Evolutionary conservation across 768 basidiomycete species (phyloP), one percentile per base, ranked within the genome.

Genomic region (Dentipellis sp.): DNA sequence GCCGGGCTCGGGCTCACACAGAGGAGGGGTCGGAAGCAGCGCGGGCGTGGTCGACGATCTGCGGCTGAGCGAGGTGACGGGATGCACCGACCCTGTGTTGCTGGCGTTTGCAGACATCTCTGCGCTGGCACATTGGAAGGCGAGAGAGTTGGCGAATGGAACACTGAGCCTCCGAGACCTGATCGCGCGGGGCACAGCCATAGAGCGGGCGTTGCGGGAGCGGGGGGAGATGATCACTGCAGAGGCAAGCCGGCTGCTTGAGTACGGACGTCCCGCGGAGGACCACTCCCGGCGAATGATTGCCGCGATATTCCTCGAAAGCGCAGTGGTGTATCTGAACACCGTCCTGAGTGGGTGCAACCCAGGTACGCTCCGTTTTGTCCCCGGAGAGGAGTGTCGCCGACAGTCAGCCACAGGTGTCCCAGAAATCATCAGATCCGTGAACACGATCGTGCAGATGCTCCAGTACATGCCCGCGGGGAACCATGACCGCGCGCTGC

Each of bases 11-110:
- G 48, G 29, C 21, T 50, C 48, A 35, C 48, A 50, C 22, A 35
- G 48, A 50, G 48, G 48, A 50, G 22, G 22, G 14, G 29, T 50
- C 21, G 14, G 19, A 14, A 34, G 29, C 29, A 22, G 21, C 12
- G 48, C 19, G 10, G 48, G 17, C 48, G 42, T 45, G n/a, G 42
- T 17, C 16, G 71, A 71, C 52, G 73, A 78, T 53, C 69, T 82
- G 61, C 78, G 77, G 50, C 83, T 91, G 78, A 86, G 88, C 60
- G 68, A 71, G 48, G 69, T 91, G 58, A 84, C 80, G 21, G 89
- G 89, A 29, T 91, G 88, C 72, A 83, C 89, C 2, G 86, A 92
- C 63, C 86, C 86, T 62, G 84, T 81, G 9, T 69, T 91, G 66
- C 78, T 91, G 58, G 86, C 82, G 38, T 78, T 91, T 58, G 88